Evolutionary conservation across 2,329 filamentous ascomycete genomes (phyloP).

Genomic region (Rhinocladiella mackenziei): DNA sequence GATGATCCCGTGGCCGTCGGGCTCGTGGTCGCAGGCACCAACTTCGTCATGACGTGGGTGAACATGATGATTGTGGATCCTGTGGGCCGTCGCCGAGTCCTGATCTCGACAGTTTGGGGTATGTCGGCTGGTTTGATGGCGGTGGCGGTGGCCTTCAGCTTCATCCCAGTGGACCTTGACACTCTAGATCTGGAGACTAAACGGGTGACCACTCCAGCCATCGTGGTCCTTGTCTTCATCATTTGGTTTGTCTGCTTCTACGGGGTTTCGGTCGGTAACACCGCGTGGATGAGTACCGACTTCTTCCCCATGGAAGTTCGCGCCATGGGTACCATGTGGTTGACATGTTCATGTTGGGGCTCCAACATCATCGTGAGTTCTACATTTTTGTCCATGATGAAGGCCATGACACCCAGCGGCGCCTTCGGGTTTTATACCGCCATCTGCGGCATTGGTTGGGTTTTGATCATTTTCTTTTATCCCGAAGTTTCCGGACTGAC

Average conservation of each 20-base stretch:
- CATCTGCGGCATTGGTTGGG: slow-evolving; percentile 66
- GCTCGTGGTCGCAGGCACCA: slow-evolving; percentile 68
- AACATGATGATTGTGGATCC: slow-evolving; percentile 65
- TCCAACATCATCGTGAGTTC: slow-evolving; percentile 84
- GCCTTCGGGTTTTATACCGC: slow-evolving; percentile 75
- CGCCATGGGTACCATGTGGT: slow-evolving; percentile 57
- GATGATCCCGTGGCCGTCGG: slow-evolving; percentile 73
- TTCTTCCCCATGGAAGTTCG: slow-evolving; percentile 69
- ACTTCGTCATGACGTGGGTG: slow-evolving; percentile 58
- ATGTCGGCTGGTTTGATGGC: slow-evolving; percentile 71
- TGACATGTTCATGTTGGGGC: slow-evolving; percentile 76
- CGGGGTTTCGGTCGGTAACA: slow-evolving; percentile 79
- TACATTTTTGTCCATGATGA: slow-evolving; percentile 85
- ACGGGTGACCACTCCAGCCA: slow-evolving; percentile 33
- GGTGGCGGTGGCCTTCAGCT: slow-evolving; percentile 69
- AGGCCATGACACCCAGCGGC: slow-evolving; percentile 64
- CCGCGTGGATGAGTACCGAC: slow-evolving; percentile 94
- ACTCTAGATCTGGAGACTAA: slow-evolving; percentile 21
- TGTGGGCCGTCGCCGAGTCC: slow-evolving; percentile 71
- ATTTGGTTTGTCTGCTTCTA: slow-evolving; percentile 81
- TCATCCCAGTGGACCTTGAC: slow-evolving; percentile 44
- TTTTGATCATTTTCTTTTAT: slow-evolving; percentile 68
- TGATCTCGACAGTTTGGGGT: slow-evolving; percentile 76
- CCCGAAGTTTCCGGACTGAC: slow-evolving; percentile 79
- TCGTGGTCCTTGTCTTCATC: slow-evolving; percentile 68